Conservation (phyloP, 1,284 basidiomycete genomes). For the Meripilus lineatus region DNA sequence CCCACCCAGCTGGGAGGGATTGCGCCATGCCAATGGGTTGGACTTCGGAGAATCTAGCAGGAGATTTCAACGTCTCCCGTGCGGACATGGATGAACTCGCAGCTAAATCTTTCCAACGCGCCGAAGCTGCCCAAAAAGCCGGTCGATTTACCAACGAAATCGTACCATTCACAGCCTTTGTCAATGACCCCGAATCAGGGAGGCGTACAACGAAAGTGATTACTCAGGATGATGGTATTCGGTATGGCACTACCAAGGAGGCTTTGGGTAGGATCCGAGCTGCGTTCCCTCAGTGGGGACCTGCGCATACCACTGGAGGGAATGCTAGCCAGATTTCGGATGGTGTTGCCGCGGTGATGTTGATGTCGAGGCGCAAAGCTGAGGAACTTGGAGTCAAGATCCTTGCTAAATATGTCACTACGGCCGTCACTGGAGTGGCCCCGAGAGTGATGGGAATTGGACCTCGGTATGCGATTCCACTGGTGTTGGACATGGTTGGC, state of each 20-base stretch:
- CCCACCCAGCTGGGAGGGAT: slow-evolving; percentile 21
- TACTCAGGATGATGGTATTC: slow-evolving; percentile 78
- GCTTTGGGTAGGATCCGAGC: slow-evolving; percentile 61
- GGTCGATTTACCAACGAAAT: slow-evolving; percentile 79
- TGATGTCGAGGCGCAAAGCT: slow-evolving; percentile 86
- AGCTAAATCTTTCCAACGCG: slow-evolving; percentile 74
- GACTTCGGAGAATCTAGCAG: slow-evolving; percentile 80
- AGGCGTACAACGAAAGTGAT: slow-evolving; percentile 54
- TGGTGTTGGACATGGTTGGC: slow-evolving; percentile 60
- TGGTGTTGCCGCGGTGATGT: slow-evolving; percentile 78
- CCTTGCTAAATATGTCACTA: slow-evolving; percentile 76
- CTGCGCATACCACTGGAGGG: slow-evolving; percentile 77
- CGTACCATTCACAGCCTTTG: slow-evolving; percentile 68
- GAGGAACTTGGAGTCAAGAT: slow-evolving; percentile 73
- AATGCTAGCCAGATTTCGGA: slow-evolving; percentile 89
- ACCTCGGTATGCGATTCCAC: slow-evolving; percentile 68
- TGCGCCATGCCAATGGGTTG: slow-evolving; percentile 70
- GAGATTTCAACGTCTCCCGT: slow-evolving; percentile 77
- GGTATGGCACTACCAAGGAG: slow-evolving; percentile 73
- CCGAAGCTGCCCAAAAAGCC: slow-evolving; percentile 58
- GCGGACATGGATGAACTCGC: slow-evolving; percentile 85
- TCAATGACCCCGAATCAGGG: slow-evolving; percentile 51
- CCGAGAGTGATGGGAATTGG: slow-evolving; percentile 87
- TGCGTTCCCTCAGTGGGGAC: slow-evolving; percentile 89
- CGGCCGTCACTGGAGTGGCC: slow-evolving; percentile 67